These are phyloP conservation scores for Pythium utonaiense DNA, from an alignment of 352 stramenopile genomes.

Conservation along the genomic window DNA sequence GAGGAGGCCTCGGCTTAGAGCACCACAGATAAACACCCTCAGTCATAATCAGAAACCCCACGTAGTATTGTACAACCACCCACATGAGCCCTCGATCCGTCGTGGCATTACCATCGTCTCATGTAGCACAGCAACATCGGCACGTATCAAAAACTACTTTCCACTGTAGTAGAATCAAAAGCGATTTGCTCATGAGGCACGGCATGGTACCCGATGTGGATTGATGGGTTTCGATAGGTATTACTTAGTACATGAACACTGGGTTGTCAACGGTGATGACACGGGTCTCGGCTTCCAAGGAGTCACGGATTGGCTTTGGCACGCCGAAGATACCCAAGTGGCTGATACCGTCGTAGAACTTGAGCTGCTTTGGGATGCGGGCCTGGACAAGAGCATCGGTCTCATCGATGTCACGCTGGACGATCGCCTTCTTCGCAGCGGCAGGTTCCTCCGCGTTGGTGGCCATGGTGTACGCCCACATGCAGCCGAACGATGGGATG, in stretches of 20 bases:
- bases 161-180: too few species aligned
- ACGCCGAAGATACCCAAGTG: slow-evolving; percentile 90
- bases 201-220: neutral
- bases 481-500: slow-evolving; percentile 92
- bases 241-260: slow-evolving; percentile 94
- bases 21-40: neutral
- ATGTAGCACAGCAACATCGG: too few species aligned
- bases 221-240: slow-evolving; percentile 4
- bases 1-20: slow-evolving; percentile 39
- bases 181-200: too few species aligned
- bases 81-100: too few species aligned
- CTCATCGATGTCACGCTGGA: slow-evolving; percentile 48
- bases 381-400: slow-evolving; percentile 65
- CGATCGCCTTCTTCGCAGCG: slow-evolving; percentile 38
- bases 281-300: slow-evolving; percentile 83
- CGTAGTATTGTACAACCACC: slow-evolving; percentile 2
- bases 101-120: too few species aligned
- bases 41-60: slow-evolving; percentile 1
- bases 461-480: slow-evolving; percentile 94
- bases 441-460: slow-evolving; percentile 68
- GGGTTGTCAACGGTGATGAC: slow-evolving; percentile 96
- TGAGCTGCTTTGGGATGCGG: slow-evolving; percentile 60
- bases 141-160: too few species aligned
- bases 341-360: slow-evolving; percentile 91
- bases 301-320: slow-evolving; percentile 89